Base-by-base conservation (phyloP, 176 grass and related monocot species). In the Bromus sterilis region DNA sequence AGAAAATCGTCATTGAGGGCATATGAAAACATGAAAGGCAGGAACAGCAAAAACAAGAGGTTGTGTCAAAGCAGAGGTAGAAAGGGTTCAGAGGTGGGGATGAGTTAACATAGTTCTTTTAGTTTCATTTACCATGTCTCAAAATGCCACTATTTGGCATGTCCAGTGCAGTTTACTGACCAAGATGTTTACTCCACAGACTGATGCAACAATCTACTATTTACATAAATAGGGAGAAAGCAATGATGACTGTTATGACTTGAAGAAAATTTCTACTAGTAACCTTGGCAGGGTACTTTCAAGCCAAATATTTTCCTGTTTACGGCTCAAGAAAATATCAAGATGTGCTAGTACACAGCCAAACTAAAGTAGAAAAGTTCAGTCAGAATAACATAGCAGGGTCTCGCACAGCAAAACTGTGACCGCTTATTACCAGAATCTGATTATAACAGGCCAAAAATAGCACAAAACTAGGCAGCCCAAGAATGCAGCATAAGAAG, bases 311-410 rank as follows among this genome's bases (percentile, higher is more conserved):
- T 16, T 60, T 68, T 63, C 29, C 12, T 33, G 31, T 7, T 60
- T 35, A 33, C 30, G 65, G 26, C 43, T 56, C 63, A 11, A 79
- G 40, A 62, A 79, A 30, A 67, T 37, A 78, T 34, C 11, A 56
- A 44, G 32, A 84, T 51, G 59, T 59, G 28, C 29, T 51, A 15
- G 49, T 21, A 53, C 56, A 40, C 6, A 53, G 49, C 49, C 20
- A 53, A 53, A 80, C 61, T 56, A 13, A 12, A 69, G 64, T 74
- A 76, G 24, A 46, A 16, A 35, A 36, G 21, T 28, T 49, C 9
- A 84, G 28, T 58, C 10, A 84, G 31, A 77, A 42, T n/a, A 48
- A 64, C 4, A 86, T 77, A 42, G 67, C 13, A 30, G 61, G 46
- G 58, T 55, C 37, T 80, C 76, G 14, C 12, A 86, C 1, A 65